Percentiles rank a stretch among this genome's conserved stretches.
phyloP scores from a whole-genome alignment of 371 early-diverging fungal genomes.

The Syncephalis fuscata region DNA sequence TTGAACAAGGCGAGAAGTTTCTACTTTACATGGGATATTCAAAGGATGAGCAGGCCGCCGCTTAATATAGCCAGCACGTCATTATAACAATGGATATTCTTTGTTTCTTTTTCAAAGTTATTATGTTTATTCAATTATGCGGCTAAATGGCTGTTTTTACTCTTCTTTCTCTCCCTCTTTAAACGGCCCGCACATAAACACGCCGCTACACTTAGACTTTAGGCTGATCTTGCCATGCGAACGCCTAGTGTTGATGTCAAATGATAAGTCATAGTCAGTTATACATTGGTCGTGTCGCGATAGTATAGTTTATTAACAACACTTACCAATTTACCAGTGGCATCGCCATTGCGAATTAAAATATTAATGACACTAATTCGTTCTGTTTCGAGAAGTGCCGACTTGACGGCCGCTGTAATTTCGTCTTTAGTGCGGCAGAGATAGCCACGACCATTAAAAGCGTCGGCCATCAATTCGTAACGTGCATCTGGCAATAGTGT shows the following conservation, averaged over 20 bases:
- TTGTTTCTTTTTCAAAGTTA: too few relatives aligned
- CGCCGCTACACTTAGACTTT: too few relatives aligned
- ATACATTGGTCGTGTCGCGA: neutral
- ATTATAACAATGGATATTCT: too few relatives aligned
- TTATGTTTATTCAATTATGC: too few relatives aligned
- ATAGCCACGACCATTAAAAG: conserved; percentile 49
- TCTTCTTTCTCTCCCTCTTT: too few relatives aligned
- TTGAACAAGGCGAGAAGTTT: conserved; percentile 50
- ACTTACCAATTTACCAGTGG: conserved; percentile 12
- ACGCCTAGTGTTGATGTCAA: conserved; percentile 5
- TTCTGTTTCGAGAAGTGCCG: conserved; percentile 20
- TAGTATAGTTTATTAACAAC: neutral
- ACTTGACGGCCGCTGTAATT: conserved; percentile 27
- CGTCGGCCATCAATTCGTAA: conserved; percentile 45
- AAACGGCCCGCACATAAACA: too few relatives aligned
- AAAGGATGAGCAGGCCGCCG: conserved; percentile 5
- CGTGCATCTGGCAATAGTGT: conserved; percentile 43
- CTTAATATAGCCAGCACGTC: too few relatives aligned
- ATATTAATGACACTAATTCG: conserved; percentile 26
- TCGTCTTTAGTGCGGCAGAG: conserved; percentile 38
- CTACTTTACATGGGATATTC: conserved; percentile 83
- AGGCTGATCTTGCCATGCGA: conserved; percentile 7
- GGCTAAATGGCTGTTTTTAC: too few relatives aligned
- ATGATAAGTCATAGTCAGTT: neutral
- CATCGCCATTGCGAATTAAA: conserved; percentile 26